These are phyloP conservation scores for Glycine soja DNA, from an alignment of 306 rosid genomes.

Conservation along the genomic window DNA sequence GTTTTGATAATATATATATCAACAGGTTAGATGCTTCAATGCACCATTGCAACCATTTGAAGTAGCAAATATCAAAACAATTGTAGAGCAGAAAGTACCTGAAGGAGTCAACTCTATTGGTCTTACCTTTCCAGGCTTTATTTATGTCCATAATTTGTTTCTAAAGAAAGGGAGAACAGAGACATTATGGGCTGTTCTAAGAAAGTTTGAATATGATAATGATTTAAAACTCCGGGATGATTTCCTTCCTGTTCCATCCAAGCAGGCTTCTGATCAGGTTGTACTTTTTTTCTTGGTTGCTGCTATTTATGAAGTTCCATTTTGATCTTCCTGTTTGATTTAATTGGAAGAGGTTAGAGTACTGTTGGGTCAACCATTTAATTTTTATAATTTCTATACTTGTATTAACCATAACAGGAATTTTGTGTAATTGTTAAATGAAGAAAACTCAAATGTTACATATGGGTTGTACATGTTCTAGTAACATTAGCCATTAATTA, in stretches of 20 bases:
- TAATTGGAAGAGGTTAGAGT: conserved; percentile 34
- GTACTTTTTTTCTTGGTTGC: conserved; percentile 10
- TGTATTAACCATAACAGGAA: neutral
- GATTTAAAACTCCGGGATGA: conserved; percentile 79
- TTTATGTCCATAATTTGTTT: conserved; percentile 75
- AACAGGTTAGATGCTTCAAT: conserved; percentile 78
- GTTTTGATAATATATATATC: conserved; percentile 29
- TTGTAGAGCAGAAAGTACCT: conserved; percentile 70
- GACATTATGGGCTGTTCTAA: conserved; percentile 85
- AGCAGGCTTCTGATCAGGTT: conserved; percentile 83
- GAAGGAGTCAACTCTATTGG: conserved; percentile 81
- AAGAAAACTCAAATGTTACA: conserved; percentile 31
- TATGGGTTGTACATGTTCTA: neutral
- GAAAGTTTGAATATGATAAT: conserved; percentile 85
- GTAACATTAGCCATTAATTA: conserved; percentile 31
- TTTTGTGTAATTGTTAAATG: conserved; percentile 17
- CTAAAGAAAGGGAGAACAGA: conserved; percentile 81
- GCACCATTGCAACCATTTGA: conserved; percentile 75
- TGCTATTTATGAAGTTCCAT: conserved; percentile 30
- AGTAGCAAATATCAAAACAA: conserved; percentile 64
- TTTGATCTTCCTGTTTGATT: conserved; percentile 40
- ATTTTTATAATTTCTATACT: conserved; percentile 28
- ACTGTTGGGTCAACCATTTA: neutral
- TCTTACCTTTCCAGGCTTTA: conserved; percentile 79
- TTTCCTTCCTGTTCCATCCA: conserved; percentile 69